These are phyloP conservation scores for Endogone sp. DNA, from an alignment of 192 early-diverging fungal species.

Conservation along the genomic window DNA sequence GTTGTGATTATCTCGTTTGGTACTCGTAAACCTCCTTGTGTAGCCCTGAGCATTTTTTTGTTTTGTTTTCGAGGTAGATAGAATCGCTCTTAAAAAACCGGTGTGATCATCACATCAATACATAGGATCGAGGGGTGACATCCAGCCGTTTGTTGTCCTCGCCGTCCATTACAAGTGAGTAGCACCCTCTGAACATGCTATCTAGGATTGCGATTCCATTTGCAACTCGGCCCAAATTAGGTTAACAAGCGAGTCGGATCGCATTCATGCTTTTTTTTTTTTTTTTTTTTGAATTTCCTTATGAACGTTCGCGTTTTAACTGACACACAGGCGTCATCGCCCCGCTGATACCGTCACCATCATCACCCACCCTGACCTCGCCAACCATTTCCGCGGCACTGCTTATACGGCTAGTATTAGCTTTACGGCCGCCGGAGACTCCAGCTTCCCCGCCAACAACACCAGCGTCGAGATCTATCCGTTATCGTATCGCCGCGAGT, in stretches of 20 bases:
- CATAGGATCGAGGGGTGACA: neutral
- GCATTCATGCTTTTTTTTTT: too few species aligned
- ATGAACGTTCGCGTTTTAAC: neutral
- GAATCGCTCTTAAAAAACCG: too few species aligned
- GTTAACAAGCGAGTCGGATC: too few species aligned
- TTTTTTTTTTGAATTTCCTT: neutral
- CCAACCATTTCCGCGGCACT: neutral
- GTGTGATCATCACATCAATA: neutral
- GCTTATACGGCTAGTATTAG: neutral
- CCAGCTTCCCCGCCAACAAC: neutral
- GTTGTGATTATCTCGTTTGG: too few species aligned
- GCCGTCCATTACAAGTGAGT: neutral
- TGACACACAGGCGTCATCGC: neutral
- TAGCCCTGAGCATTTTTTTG: too few species aligned
- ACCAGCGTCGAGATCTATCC: too few species aligned
- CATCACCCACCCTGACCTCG: neutral
- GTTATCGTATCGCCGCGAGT: neutral
- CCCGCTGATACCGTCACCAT: neutral
- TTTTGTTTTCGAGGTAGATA: too few species aligned
- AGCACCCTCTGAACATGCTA: too few species aligned
- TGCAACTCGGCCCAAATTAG: too few species aligned
- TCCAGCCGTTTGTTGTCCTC: neutral
- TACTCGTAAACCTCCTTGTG: too few species aligned
- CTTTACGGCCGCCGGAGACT: neutral
- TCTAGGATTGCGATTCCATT: too few species aligned